A percentile compares a stretch with the other conserved stretches of the same genome.
These are phyloP conservation scores for Iodosphaeria phyllophila DNA, from an alignment of 2,329 filamentous ascomycete genomes.

Conservation along the genomic window DNA sequence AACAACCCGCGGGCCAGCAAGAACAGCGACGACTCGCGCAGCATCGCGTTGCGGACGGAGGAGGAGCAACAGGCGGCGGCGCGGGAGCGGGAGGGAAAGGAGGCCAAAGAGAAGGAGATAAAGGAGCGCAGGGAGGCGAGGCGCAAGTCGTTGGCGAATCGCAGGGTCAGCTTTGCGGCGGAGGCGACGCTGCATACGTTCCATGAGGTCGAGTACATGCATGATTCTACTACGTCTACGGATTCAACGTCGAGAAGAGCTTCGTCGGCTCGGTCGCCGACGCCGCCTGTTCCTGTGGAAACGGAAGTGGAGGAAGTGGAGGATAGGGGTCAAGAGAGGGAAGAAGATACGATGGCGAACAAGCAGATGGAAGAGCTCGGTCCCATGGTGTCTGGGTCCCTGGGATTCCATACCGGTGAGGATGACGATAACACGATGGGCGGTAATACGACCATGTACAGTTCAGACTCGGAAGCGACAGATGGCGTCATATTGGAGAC, in stretches of 20 bases:
- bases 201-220: slow-evolving; percentile 77
- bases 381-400: no score
- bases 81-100: slow-evolving; percentile 49
- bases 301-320: slow-evolving; percentile 44
- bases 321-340: slow-evolving; percentile 32
- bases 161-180: slow-evolving; percentile 89
- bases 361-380: no score
- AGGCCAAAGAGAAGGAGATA: slow-evolving; percentile 41
- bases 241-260: slow-evolving; percentile 59
- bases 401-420: slow-evolving; percentile 43
- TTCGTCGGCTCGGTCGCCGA: slow-evolving; percentile 29
- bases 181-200: slow-evolving; percentile 96
- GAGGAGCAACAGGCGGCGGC: slow-evolving; percentile 54
- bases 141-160: slow-evolving; percentile 80
- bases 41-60: slow-evolving; percentile 48
- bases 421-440: slow-evolving; percentile 51
- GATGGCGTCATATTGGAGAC: slow-evolving; percentile 36
- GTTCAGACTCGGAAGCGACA: slow-evolving; percentile 41
- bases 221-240: slow-evolving; percentile 69
- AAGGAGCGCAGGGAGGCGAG: slow-evolving; percentile 67
- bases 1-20: slow-evolving; percentile 18
- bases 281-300: slow-evolving; percentile 20
- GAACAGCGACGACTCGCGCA: slow-evolving; percentile 23
- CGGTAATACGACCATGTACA: slow-evolving; percentile 67
- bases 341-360: no score